phyloP scores from a whole-genome alignment of 768 basidiomycete species.

The Psilocybe cyanescens region DNA sequence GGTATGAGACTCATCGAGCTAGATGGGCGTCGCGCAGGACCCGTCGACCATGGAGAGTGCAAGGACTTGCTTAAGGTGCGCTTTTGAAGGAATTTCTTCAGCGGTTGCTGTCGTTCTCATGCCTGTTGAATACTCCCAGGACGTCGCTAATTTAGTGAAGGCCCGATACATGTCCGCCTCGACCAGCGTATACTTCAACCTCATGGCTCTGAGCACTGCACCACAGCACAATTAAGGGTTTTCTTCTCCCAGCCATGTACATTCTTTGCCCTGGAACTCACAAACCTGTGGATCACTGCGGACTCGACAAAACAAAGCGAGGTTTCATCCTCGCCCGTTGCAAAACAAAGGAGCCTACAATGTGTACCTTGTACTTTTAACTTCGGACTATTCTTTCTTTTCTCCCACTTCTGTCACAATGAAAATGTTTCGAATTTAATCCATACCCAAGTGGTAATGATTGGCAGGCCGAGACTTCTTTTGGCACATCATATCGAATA shows the following conservation, averaged over 20 bases:
- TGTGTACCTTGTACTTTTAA: too few species aligned
- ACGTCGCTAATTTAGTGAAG: slow-evolving; percentile 66
- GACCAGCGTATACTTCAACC: slow-evolving; percentile 63
- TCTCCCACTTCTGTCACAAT: too few species aligned
- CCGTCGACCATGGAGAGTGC: slow-evolving; percentile 78
- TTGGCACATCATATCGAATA: too few species aligned
- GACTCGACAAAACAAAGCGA: too few species aligned
- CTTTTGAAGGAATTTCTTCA: background rate
- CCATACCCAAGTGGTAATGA: too few species aligned
- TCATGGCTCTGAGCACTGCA: slow-evolving; percentile 49
- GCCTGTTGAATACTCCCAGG: slow-evolving; percentile 39
- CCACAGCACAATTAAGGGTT: background rate
- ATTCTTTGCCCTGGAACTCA: too few species aligned
- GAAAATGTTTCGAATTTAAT: too few species aligned
- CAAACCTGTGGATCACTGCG: too few species aligned
- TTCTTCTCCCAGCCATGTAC: background rate
- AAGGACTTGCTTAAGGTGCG: slow-evolving; percentile 59
- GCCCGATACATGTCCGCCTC: slow-evolving; percentile 58
- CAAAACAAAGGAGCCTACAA: too few species aligned
- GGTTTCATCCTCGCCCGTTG: too few species aligned
- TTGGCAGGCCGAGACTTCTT: too few species aligned
- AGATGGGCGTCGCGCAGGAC: slow-evolving; percentile 78
- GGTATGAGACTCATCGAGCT: slow-evolving; percentile 74
- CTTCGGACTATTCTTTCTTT: too few species aligned
- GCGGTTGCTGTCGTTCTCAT: background rate